Conservation (phyloP, 148 eudicot genomes). For the Rhododendron griersonianum region DNA sequence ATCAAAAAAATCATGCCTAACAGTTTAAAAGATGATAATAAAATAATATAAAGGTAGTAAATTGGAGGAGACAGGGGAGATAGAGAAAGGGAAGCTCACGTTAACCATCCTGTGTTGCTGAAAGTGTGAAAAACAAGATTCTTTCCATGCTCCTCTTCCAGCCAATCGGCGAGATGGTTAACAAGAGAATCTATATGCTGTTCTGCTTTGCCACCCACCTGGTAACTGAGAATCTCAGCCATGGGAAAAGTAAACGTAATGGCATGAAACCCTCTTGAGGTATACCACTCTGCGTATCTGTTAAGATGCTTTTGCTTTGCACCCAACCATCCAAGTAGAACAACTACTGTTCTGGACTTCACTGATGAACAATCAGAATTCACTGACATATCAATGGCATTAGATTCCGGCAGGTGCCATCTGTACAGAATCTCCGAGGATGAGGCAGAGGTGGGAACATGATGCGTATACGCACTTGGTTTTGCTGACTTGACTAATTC, state of each 20-base stretch:
- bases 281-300: slow-evolving; percentile 87
- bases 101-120: slow-evolving; percentile 98
- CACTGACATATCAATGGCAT: slow-evolving; percentile 41
- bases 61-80: background rate
- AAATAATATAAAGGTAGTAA: background rate
- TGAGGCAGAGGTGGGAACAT: slow-evolving; percentile 24
- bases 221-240: slow-evolving; percentile 84
- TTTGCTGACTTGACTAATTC: slow-evolving; percentile 53
- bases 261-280: slow-evolving; percentile 94
- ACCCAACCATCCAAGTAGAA: slow-evolving; percentile 95
- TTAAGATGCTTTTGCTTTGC: slow-evolving; percentile 95
- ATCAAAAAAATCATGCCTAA: slow-evolving; percentile 8
- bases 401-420: slow-evolving; percentile 88
- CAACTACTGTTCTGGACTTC: slow-evolving; percentile 83
- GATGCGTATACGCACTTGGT: slow-evolving; percentile 41
- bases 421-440: slow-evolving; percentile 63
- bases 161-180: slow-evolving; percentile 79
- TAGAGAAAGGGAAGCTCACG: slow-evolving; percentile 45
- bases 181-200: slow-evolving; percentile 73
- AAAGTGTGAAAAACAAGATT: slow-evolving; percentile 94
- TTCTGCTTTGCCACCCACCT: slow-evolving; percentile 93
- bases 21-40: background rate
- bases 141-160: slow-evolving; percentile 89
- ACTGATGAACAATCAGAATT: slow-evolving; percentile 55
- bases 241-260: slow-evolving; percentile 96